Evolutionary conservation across 805 yeast genomes (phyloP).

Genomic region (Saccharomycopsis microspora): DNA sequence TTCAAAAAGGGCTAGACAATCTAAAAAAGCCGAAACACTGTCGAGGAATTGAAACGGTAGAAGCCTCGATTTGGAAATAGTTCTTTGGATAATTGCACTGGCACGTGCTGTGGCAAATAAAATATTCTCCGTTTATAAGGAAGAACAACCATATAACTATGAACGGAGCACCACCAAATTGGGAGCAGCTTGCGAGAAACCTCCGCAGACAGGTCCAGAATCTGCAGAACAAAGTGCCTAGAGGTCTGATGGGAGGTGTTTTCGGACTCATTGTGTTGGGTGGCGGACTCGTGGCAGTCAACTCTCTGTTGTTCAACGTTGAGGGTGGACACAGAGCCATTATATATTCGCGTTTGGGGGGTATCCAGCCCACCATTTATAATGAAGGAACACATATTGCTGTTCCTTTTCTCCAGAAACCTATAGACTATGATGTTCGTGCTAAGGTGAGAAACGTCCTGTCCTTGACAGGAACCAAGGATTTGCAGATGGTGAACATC

Average conservation of each 20-base stretch:
- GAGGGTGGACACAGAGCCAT: constrained; percentile 99
- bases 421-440: constrained; percentile 86
- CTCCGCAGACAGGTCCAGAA: constrained; percentile 26
- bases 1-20: too few species aligned
- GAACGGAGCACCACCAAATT: constrained; percentile 18
- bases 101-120: too few species aligned
- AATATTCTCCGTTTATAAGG: too few species aligned
- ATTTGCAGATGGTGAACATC: constrained; percentile 96
- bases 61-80: too few species aligned
- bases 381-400: constrained; percentile 93
- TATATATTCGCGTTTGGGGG: constrained; percentile 77
- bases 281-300: constrained; percentile 41
- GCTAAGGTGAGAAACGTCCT: constrained; percentile 96
- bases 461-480: constrained; percentile 95
- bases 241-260: constrained; percentile 32
- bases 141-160: background rate
- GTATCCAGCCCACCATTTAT: constrained; percentile 73
- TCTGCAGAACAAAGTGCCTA: constrained; percentile 20
- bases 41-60: too few species aligned
- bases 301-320: constrained; percentile 64
- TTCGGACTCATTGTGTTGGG: constrained; percentile 52
- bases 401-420: constrained; percentile 91
- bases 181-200: constrained; percentile 30
- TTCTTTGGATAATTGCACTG: too few species aligned
- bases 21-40: too few species aligned